Evolutionary conservation across 495 filamentous ascomycete genomes (phyloP).

Genomic region (Collariella sp.): DNA sequence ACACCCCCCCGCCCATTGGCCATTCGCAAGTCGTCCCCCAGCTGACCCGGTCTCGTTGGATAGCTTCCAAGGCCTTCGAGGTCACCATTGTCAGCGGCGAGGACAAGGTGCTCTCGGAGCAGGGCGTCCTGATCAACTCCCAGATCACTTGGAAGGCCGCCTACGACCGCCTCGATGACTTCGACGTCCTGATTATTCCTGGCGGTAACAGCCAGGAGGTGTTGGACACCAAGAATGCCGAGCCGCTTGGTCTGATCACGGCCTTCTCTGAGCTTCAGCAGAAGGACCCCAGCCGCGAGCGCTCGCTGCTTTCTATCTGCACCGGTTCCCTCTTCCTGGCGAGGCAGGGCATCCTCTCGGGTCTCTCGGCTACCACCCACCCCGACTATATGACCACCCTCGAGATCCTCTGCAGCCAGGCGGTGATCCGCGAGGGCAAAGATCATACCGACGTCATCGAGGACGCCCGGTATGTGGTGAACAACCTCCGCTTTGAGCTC

Average conservation of each 20-base stretch:
- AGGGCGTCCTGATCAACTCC: constrained; percentile 67
- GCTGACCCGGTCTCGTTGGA: constrained; percentile 11
- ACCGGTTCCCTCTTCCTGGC: constrained; percentile 68
- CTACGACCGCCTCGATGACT: constrained; percentile 53
- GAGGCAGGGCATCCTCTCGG: constrained; percentile 59
- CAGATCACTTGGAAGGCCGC: constrained; percentile 62
- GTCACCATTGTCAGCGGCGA: constrained; percentile 55
- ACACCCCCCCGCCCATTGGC: neutral
- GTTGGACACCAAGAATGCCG: constrained; percentile 48
- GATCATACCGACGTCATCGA: constrained; percentile 66
- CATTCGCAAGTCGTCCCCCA: neutral
- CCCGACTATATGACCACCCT: constrained; percentile 53
- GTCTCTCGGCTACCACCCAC: constrained; percentile 66
- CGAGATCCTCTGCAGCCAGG: constrained; percentile 60
- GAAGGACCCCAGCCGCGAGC: constrained; percentile 58
- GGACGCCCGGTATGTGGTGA: constrained; percentile 66
- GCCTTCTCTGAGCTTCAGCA: constrained; percentile 60
- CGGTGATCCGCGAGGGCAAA: constrained; percentile 45
- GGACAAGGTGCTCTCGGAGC: constrained; percentile 51
- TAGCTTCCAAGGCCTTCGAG: constrained; percentile 54
- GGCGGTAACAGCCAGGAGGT: constrained; percentile 50
- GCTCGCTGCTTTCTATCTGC: constrained; percentile 66
- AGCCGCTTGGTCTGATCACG: constrained; percentile 55
- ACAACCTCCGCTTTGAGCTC: constrained; percentile 68
- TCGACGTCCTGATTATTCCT: constrained; percentile 62